These are phyloP conservation scores for Penicillium expansum DNA, from an alignment of 2,329 filamentous ascomycete species.

Conservation along the genomic window DNA sequence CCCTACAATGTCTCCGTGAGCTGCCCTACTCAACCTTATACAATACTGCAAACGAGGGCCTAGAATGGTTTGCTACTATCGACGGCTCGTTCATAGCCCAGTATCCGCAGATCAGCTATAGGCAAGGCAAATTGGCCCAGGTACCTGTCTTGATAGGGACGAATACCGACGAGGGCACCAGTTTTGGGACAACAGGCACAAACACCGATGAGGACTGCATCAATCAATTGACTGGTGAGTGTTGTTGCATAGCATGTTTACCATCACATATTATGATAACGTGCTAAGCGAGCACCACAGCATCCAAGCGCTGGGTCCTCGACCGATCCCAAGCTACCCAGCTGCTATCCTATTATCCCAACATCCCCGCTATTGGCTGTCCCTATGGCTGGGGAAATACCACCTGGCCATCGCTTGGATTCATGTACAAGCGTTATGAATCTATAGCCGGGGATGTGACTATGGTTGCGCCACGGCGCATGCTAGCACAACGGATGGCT, in stretches of 20 bases:
- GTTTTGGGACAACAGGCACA: conserved; percentile 53
- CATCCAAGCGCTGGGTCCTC: conserved; percentile 32
- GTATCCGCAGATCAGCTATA: conserved; percentile 55
- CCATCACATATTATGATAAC: not conserved
- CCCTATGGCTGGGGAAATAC: conserved; percentile 41
- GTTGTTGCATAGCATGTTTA: no score
- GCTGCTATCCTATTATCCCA: conserved; percentile 53
- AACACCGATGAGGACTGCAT: conserved; percentile 55
- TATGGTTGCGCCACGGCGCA: conserved; percentile 30
- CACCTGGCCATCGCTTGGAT: conserved; percentile 28
- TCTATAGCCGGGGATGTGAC: conserved; percentile 32
- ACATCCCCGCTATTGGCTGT: conserved; percentile 49
- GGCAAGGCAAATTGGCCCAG: conserved; percentile 57
- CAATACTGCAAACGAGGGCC: conserved; percentile 22
- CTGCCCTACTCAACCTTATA: conserved; percentile 28
- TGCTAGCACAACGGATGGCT: conserved; percentile 29
- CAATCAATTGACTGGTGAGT: conserved; percentile 29
- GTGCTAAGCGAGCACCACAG: conserved; percentile 14
- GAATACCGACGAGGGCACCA: conserved; percentile 64
- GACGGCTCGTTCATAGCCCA: conserved; percentile 58
- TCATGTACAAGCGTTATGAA: conserved; percentile 32
- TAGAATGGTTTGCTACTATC: conserved; percentile 44
- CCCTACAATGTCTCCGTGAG: conserved; percentile 31
- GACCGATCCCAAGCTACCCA: conserved; percentile 29
- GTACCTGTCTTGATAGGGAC: conserved; percentile 63